Conservation (phyloP, 2,329 filamentous ascomycete species). For the Colletotrichum sp. region DNA sequence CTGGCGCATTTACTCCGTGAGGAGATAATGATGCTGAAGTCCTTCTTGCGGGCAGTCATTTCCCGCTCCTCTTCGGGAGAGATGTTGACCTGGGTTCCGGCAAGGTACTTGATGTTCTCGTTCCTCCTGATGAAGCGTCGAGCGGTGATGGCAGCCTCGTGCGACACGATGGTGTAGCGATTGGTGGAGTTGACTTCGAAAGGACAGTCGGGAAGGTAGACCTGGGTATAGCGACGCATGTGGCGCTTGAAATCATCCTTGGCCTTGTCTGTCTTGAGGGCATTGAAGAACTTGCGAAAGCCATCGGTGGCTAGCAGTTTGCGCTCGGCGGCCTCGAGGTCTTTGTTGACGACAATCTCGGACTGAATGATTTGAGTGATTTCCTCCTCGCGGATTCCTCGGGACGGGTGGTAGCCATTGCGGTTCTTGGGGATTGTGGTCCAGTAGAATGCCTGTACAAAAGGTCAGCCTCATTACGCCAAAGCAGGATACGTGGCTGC, state of each 20-base stretch:
- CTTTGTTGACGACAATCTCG: constrained; percentile 76
- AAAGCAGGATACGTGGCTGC: background rate
- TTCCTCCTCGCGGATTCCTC: constrained; percentile 73
- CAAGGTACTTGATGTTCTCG: constrained; percentile 88
- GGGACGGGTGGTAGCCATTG: constrained; percentile 81
- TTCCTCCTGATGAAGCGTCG: constrained; percentile 79
- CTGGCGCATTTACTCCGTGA: constrained; percentile 90
- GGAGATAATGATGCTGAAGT: constrained; percentile 97
- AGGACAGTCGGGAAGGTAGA: constrained; percentile 91
- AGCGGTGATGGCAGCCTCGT: constrained; percentile 88
- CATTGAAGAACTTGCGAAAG: constrained; percentile 72
- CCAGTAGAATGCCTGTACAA: constrained; percentile 87
- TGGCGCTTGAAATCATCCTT: constrained; percentile 85
- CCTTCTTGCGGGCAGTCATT: constrained; percentile 81
- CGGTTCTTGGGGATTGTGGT: constrained; percentile 94
- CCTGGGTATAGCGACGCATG: constrained; percentile 87
- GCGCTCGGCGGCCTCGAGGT: constrained; percentile 72
- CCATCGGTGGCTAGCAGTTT: constrained; percentile 76
- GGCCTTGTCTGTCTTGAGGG: constrained; percentile 76
- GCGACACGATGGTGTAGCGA: constrained; percentile 88
- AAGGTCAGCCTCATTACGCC: constrained; percentile 24
- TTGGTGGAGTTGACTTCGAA: constrained; percentile 94
- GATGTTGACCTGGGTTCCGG: constrained; percentile 90
- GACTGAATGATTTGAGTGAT: constrained; percentile 66
- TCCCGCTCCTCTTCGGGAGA: constrained; percentile 89